Evolutionary conservation across 2,329 filamentous ascomycete species (phyloP), one percentile per base, ranked within the genome.

Genomic region (Apiospora phragmitis): DNA sequence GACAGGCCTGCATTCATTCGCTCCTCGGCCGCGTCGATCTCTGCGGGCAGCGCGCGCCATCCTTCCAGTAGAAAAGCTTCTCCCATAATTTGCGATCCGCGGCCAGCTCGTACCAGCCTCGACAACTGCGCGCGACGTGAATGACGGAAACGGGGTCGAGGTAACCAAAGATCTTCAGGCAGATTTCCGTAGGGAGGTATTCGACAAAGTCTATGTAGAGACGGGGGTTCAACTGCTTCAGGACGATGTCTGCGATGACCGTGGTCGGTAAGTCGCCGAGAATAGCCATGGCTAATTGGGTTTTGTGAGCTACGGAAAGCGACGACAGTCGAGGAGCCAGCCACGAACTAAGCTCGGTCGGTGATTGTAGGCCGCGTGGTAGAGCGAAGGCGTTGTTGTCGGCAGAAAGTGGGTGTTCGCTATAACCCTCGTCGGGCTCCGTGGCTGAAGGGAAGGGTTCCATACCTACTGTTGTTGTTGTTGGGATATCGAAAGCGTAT

Each of bases 181-280:
- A 97, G 76, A 99, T 93, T 80, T 99, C 96, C 35, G 93, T 90
- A 0, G 96, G 96, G 0, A 99, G 89, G 76, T 94, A 91, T 73
- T 90, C 85, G 55, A 97, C 90, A 69, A 97, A 97, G 82, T 99
- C 94, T 82, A 98, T 95, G 81, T 98, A 95, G 3, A 98, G 90
- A 68, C 95, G 88, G 4, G 94, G 93, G 73, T 91, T 93, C 24
- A 97, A 84, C 73, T 92, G 89, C 69, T 95, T 89, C 75, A 79
- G 76, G 65, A 97, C 93, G 69, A 98, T 93, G 62, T 92, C 87
- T 67, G 92, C 91, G 71, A 98, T 91, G 69, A 91, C 89, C 8
- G 93, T 93, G 0, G 94, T 97, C 24, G 93, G 93, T 38, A 98
- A 86, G 70, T 92, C 91, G 71, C 92, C 89, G 70, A 98, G 86